phyloP scores from a whole-genome alignment of 78 protist species.

The Dictyostelium brefeldianum region DNA sequence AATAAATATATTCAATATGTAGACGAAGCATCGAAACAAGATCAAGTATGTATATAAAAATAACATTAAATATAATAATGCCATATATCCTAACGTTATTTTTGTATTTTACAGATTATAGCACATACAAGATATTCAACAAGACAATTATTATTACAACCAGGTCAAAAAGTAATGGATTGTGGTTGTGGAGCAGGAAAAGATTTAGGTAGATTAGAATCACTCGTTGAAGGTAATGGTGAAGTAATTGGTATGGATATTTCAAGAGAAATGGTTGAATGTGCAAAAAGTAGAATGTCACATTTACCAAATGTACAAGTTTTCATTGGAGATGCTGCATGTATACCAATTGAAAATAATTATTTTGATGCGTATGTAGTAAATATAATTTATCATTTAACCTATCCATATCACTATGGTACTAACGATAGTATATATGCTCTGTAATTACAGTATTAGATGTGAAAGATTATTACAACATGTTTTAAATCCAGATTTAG shows the following conservation, averaged over 20 bases:
- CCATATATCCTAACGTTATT: neutral
- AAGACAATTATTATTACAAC: constrained; percentile 36
- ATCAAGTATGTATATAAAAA: constrained; percentile 29
- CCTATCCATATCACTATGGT: too few species aligned
- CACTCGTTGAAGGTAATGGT: constrained; percentile 35
- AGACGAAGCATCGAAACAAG: constrained; percentile 63
- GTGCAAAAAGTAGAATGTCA: constrained; percentile 69
- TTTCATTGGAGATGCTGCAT: constrained; percentile 48
- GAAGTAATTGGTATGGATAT: constrained; percentile 57
- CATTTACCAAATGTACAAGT: constrained; percentile 64
- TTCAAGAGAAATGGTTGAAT: constrained; percentile 68
- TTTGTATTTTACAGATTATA: constrained; percentile 20
- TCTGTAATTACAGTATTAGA: constrained; percentile 36
- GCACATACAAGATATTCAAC: constrained; percentile 70
- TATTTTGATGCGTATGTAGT: constrained; percentile 64
- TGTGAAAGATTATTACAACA: constrained; percentile 80
- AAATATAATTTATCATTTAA: too few species aligned
- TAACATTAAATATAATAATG: neutral
- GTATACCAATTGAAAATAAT: constrained; percentile 33
- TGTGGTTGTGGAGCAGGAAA: constrained; percentile 79
- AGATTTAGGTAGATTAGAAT: constrained; percentile 54
- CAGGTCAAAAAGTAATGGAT: constrained; percentile 64
- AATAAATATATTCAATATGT: constrained; percentile 79
- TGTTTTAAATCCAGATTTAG: constrained; percentile 43
- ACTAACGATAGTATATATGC: too few species aligned